Evolutionary conservation across 2,329 filamentous ascomycete species (phyloP).

Genomic region (Falciphora oryzae): DNA sequence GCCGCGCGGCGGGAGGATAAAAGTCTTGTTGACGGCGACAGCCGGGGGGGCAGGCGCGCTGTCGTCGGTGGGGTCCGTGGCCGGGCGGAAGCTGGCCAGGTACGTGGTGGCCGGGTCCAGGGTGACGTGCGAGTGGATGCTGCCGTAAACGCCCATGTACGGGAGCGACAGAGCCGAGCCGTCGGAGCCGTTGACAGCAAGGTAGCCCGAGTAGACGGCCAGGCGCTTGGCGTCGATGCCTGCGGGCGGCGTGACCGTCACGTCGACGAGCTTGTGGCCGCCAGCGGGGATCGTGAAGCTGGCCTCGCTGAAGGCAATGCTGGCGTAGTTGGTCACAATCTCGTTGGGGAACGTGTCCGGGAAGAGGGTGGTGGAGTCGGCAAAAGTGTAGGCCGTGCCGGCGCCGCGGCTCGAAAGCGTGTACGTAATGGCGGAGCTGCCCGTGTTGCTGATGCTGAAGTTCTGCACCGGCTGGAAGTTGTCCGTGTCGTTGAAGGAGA

Average conservation of each 20-base stretch:
- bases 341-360: slow-evolving; percentile 41
- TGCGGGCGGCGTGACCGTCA: slow-evolving; percentile 36
- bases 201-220: slow-evolving; percentile 43
- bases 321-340: slow-evolving; percentile 34
- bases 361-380: slow-evolving; percentile 24
- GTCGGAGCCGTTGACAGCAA: slow-evolving; percentile 38
- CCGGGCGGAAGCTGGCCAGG: slow-evolving; percentile 8
- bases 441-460: slow-evolving; percentile 52
- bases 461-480: slow-evolving; percentile 42
- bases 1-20: slow-evolving; percentile 35
- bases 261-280: slow-evolving; percentile 39
- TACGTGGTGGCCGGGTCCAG: slow-evolving; percentile 13
- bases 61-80: not conserved
- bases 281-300: slow-evolving; percentile 37
- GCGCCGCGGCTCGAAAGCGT: slow-evolving; percentile 44
- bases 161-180: slow-evolving; percentile 32
- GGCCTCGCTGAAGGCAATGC: slow-evolving; percentile 34
- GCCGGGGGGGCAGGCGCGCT: not conserved
- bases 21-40: slow-evolving; percentile 31
- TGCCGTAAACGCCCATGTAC: slow-evolving; percentile 34
- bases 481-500: slow-evolving; percentile 60
- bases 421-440: slow-evolving; percentile 42
- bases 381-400: slow-evolving; percentile 48
- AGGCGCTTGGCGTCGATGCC: slow-evolving; percentile 32
- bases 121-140: slow-evolving; percentile 32